phyloP scores from a whole-genome alignment of 148 eudicot species.

The Rhododendron ferrugineum region DNA sequence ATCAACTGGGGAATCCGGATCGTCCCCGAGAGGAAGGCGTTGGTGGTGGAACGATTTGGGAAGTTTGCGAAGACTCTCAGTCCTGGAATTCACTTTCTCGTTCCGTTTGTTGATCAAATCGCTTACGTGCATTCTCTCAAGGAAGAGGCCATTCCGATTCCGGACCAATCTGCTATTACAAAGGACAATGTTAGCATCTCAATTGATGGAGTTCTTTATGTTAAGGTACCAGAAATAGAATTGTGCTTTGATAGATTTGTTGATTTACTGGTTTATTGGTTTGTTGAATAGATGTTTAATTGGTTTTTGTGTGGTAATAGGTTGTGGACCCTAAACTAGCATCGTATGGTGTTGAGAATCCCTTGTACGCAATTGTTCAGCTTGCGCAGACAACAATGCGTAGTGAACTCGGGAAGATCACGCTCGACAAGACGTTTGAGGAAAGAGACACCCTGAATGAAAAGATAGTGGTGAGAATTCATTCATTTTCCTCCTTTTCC shows the following conservation, averaged over 20 bases:
- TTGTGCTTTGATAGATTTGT: neutral
- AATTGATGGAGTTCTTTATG: conserved; percentile 87
- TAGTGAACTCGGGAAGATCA: conserved; percentile 86
- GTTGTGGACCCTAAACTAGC: conserved; percentile 71
- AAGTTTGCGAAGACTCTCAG: conserved; percentile 59
- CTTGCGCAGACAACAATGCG: conserved; percentile 97
- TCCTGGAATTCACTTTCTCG: conserved; percentile 77
- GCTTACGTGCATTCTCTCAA: conserved; percentile 85
- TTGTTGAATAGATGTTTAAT: neutral
- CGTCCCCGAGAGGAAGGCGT: conserved; percentile 86
- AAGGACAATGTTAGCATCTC: conserved; percentile 83
- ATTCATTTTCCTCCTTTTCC: neutral
- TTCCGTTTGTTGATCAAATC: conserved; percentile 72
- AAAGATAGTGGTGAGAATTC: conserved; percentile 73
- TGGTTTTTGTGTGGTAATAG: conserved; percentile 33
- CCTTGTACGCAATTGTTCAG: conserved; percentile 71
- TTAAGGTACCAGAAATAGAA: conserved; percentile 39
- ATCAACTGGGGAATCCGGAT: conserved; percentile 80
- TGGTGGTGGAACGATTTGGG: conserved; percentile 84
- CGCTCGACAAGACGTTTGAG: conserved; percentile 91
- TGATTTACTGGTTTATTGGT: neutral
- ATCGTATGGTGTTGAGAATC: conserved; percentile 91
- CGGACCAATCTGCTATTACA: conserved; percentile 85
- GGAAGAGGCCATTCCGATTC: conserved; percentile 80
- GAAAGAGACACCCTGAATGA: conserved; percentile 86